Percentiles rank a stretch among this genome's conserved stretches.
Conservation (phyloP, 768 basidiomycete genomes). For the Pisolithus marmoratus region DNA sequence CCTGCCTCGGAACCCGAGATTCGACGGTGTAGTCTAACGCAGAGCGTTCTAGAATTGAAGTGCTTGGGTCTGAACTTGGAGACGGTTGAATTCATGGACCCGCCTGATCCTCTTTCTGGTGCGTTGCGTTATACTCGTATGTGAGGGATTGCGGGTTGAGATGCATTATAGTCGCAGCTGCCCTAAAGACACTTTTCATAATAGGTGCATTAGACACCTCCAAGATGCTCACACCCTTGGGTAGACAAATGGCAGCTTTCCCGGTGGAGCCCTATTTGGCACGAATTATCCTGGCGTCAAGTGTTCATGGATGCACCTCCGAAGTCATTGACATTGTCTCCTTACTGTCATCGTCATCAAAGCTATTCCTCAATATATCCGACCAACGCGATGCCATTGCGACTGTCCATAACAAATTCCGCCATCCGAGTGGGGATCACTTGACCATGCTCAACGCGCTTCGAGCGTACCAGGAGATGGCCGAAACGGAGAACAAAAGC, state of each 20-base stretch:
- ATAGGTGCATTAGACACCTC: slow-evolving; percentile 72
- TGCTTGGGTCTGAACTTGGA: slow-evolving; percentile 79
- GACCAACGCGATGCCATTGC: slow-evolving; percentile 70
- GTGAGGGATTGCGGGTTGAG: not conserved
- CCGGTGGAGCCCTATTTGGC: slow-evolving; percentile 87
- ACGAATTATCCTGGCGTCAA: slow-evolving; percentile 74
- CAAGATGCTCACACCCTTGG: slow-evolving; percentile 63
- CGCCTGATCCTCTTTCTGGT: slow-evolving; percentile 73
- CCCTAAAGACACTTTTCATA: slow-evolving; percentile 68
- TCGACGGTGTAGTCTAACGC: slow-evolving; percentile 76
- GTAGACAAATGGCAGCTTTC: slow-evolving; percentile 82
- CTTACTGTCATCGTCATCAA: slow-evolving; percentile 73
- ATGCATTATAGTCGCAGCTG: slow-evolving; percentile 44
- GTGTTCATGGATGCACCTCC: slow-evolving; percentile 60
- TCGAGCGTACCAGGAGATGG: slow-evolving; percentile 72
- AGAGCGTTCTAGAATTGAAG: slow-evolving; percentile 80
- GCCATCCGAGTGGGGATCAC: slow-evolving; percentile 86
- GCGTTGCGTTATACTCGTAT: slow-evolving; percentile 24
- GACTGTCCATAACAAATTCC: slow-evolving; percentile 71
- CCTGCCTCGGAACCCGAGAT: slow-evolving; percentile 83
- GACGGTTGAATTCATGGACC: slow-evolving; percentile 84
- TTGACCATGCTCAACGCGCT: slow-evolving; percentile 84
- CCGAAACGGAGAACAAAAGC: slow-evolving; percentile 38
- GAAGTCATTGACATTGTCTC: slow-evolving; percentile 86
- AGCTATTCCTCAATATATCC: slow-evolving; percentile 71